Base-by-base conservation (phyloP, 2,329 filamentous ascomycete species). In the Pseudocercospora ulei region DNA sequence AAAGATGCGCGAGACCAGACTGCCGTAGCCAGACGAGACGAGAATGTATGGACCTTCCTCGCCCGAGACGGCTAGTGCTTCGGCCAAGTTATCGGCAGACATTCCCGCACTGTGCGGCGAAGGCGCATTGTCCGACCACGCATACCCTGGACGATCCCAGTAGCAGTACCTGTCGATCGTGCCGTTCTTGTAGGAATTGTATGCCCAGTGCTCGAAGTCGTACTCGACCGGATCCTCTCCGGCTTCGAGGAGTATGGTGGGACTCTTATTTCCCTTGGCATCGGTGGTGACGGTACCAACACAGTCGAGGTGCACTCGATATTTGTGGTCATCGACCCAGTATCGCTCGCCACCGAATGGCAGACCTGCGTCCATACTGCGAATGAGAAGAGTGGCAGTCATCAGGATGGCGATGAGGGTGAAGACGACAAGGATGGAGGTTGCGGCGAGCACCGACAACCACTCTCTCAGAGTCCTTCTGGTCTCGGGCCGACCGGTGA, bases 41-140 rank as follows among this genome's bases (percentile, higher is more conserved):
- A 95, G 68, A 17, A 98, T 72, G 81, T 83, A 98, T 0, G 90
- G 88, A 0, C 88, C 87, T 31, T 77, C 70, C 63, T 96, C 90
- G 16, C 80, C 86, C 3, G 82, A 76, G 25, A 76, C 69, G 1
- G 80, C 78, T 4, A 98, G 72, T 2, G 86, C 84, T 64, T 96
- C 87, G 27, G 84, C 87, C 16, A 96, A 68, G 0, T 79, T 84
- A 55, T 94, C 86, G 3, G 83, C 79, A n/a, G 82, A 80, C 75
- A 95, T 94, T 27, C 87, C 86, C 3, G 85, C 88, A 3, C 84
- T 93, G 53, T 94, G 79, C 0, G 90, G 90, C 4, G 87, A 95
- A 1, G 90, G 90, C 0, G 88, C 86, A 39, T 90, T 88, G 62
- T 98, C 90, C 30, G 76, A 76, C 78, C 85, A 94, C 4, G 74